Percentiles rank a stretch among this genome's conserved stretches.
phyloP scores from a whole-genome alignment of 352 stramenopile species.

The Pythium insidiosum region DNA sequence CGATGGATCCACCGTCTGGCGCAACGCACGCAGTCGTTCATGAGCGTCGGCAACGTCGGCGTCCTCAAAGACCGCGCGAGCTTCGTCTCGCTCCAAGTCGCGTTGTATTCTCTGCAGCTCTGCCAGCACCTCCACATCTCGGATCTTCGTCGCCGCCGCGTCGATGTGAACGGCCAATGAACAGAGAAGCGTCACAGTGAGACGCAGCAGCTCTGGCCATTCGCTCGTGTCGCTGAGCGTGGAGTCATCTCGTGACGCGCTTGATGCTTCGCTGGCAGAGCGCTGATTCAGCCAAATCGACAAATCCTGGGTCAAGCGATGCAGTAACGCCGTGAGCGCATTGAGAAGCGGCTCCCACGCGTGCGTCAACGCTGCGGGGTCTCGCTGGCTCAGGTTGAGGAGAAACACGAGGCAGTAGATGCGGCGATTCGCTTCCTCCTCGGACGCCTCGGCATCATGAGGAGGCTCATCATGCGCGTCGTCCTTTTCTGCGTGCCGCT shows the following conservation, averaged over 20 bases:
- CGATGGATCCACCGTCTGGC: neutral
- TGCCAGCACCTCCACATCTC: constrained; percentile 32
- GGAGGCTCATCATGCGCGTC: no score
- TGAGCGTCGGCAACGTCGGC: neutral
- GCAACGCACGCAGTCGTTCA: neutral
- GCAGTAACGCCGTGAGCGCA: no score
- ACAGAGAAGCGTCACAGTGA: constrained; percentile 44
- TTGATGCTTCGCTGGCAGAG: no score
- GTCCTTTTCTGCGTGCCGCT: no score
- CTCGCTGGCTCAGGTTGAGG: constrained; percentile 62
- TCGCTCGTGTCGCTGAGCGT: no score
- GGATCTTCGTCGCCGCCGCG: constrained; percentile 7
- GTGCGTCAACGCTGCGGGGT: no score
- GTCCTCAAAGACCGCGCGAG: neutral
- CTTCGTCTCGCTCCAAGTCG: neutral
- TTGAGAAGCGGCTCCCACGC: no score
- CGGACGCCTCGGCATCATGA: constrained; percentile 9
- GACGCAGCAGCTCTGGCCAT: constrained; percentile 50
- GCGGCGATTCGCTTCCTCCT: constrained; percentile 55
- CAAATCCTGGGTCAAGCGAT: no score
- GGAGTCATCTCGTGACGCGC: no score
- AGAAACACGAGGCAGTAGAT: constrained; percentile 70
- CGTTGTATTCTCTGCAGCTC: constrained; percentile 10
- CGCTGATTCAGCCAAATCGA: no score
- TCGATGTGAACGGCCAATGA: constrained; percentile 37